These are phyloP conservation scores for Colletotrichum euphorbiae DNA, from an alignment of 2,329 filamentous ascomycete genomes.

Conservation along the genomic window DNA sequence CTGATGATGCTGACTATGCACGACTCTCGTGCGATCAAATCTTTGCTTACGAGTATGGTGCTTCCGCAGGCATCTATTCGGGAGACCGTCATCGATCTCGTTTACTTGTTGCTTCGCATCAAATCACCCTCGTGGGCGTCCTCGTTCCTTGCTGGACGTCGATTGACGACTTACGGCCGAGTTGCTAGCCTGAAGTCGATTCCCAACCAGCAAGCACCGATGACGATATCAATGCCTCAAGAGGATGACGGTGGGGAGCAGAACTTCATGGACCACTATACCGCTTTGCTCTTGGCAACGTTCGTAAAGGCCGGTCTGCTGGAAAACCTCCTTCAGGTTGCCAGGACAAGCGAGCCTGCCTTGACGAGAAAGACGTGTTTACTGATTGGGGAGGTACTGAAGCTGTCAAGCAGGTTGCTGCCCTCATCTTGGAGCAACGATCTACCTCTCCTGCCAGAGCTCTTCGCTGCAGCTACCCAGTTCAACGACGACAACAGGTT, in stretches of 20 bases:
- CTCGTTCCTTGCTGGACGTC: slow-evolving; percentile 90
- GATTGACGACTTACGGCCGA: slow-evolving; percentile 95
- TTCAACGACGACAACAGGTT: slow-evolving; percentile 80
- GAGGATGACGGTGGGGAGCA: slow-evolving; percentile 79
- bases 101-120: slow-evolving; percentile 85
- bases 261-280: slow-evolving; percentile 94
- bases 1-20: slow-evolving; percentile 90
- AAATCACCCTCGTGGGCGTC: slow-evolving; percentile 96
- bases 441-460: slow-evolving; percentile 87
- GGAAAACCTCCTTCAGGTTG: slow-evolving; percentile 70
- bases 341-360: slow-evolving; percentile 73
- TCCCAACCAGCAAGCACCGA: slow-evolving; percentile 50
- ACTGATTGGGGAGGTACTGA: slow-evolving; percentile 89
- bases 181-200: slow-evolving; percentile 84
- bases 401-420: slow-evolving; percentile 86
- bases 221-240: slow-evolving; percentile 55
- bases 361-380: slow-evolving; percentile 91
- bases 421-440: slow-evolving; percentile 85
- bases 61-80: slow-evolving; percentile 67
- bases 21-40: slow-evolving; percentile 84
- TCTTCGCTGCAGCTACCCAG: slow-evolving; percentile 81
- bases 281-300: slow-evolving; percentile 85
- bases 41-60: slow-evolving; percentile 75
- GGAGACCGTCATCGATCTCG: slow-evolving; percentile 87
- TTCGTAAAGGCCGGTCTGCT: slow-evolving; percentile 85